Conservation (phyloP, 2,329 filamentous ascomycete species). For the Boeremia exigua region DNA sequence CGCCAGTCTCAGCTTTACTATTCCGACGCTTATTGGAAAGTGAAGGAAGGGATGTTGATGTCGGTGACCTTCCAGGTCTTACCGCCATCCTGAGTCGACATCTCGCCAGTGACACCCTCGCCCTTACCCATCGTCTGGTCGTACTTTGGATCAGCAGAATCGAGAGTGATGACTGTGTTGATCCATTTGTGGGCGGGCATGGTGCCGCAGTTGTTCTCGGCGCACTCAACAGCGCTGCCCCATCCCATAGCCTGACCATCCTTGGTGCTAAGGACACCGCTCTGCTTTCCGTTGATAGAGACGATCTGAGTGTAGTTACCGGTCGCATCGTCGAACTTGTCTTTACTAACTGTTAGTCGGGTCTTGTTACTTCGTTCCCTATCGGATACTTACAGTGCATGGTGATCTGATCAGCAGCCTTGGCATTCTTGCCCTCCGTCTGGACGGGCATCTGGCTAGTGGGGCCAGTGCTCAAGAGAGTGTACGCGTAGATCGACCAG, state of each 20-base stretch:
- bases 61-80: constrained; percentile 53
- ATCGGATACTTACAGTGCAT: constrained; percentile 45
- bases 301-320: constrained; percentile 53
- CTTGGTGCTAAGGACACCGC: constrained; percentile 55
- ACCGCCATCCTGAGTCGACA: constrained; percentile 51
- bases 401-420: constrained; percentile 44
- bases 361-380: neutral
- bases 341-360: constrained; percentile 14
- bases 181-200: constrained; percentile 51
- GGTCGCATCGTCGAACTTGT: constrained; percentile 50
- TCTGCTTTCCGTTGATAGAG: constrained; percentile 44
- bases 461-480: constrained; percentile 43
- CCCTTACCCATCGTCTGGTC: constrained; percentile 48
- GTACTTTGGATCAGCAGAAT: constrained; percentile 48
- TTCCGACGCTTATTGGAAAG: constrained; percentile 10
- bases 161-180: constrained; percentile 48
- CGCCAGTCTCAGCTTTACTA: no score
- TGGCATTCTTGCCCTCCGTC: constrained; percentile 33
- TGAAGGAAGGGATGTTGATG: constrained; percentile 39
- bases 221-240: constrained; percentile 54
- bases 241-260: constrained; percentile 53
- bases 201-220: constrained; percentile 49
- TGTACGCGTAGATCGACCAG: constrained; percentile 56
- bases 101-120: constrained; percentile 50
- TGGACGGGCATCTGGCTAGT: constrained; percentile 46